A percentile compares a stretch with the other conserved stretches of the same genome.
Conservation (phyloP, 768 basidiomycete genomes). For the Boletus rubescentipes region DNA sequence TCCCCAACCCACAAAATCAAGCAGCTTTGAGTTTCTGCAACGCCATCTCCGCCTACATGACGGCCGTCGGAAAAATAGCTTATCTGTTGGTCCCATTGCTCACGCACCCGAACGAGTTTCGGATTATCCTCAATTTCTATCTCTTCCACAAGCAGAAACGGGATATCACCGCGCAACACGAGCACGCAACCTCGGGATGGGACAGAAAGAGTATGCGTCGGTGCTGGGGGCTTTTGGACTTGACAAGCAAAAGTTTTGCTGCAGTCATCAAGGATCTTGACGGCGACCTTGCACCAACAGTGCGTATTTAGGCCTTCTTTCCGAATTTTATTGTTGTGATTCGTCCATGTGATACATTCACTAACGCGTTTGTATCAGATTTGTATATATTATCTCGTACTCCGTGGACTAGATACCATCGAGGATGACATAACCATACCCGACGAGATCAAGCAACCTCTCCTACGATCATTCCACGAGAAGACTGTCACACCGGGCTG, state of each 20-base stretch:
- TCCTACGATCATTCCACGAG: constrained; percentile 80
- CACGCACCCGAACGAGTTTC: constrained; percentile 83
- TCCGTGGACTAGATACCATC: constrained; percentile 93
- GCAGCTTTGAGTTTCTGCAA: too few relatives aligned
- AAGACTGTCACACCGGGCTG: constrained; percentile 82
- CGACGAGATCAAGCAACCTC: constrained; percentile 79
- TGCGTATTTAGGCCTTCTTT: constrained; percentile 42
- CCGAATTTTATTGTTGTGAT: background rate
- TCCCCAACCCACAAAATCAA: too few relatives aligned
- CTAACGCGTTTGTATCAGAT: constrained; percentile 51
- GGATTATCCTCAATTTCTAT: constrained; percentile 78
- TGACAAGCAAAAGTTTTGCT: constrained; percentile 86
- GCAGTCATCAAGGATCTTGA: constrained; percentile 96
- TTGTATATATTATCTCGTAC: constrained; percentile 91
- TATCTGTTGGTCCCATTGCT: constrained; percentile 63
- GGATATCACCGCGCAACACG: constrained; percentile 73
- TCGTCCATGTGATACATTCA: background rate
- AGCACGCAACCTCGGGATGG: constrained; percentile 83
- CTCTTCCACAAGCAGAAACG: constrained; percentile 79
- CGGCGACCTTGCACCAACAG: constrained; percentile 89
- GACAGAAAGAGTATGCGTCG: constrained; percentile 81
- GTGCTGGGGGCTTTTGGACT: constrained; percentile 89
- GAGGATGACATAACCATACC: constrained; percentile 98
- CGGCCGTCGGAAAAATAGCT: constrained; percentile 52
- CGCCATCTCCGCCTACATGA: too few relatives aligned